Percentiles rank a stretch among this genome's conserved stretches.
Evolutionary conservation across 306 rosid genomes (phyloP).

Genomic region (Prunus fruticosa): DNA sequence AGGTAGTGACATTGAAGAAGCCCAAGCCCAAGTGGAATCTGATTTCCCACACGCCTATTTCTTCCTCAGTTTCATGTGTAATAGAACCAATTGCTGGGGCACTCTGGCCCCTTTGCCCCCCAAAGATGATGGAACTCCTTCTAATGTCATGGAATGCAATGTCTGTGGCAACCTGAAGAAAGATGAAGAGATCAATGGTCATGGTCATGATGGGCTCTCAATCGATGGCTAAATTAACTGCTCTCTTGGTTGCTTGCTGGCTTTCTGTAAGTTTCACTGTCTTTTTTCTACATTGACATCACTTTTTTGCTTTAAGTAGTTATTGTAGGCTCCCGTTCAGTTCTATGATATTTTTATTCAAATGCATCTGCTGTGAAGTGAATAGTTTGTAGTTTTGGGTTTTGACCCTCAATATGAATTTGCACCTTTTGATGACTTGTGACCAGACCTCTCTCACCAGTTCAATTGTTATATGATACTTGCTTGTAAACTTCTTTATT

Average conservation of each 20-base stretch:
- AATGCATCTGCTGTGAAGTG: too few relatives aligned
- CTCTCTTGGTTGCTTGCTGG: conserved; percentile 3
- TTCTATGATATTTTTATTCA: too few relatives aligned
- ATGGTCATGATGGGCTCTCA: conserved; percentile 33
- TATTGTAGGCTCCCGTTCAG: too few relatives aligned
- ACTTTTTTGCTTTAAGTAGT: neutral
- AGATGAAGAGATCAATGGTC: conserved; percentile 27
- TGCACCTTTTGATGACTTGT: neutral
- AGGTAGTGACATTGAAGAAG: conserved; percentile 6
- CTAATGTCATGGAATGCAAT: conserved; percentile 66
- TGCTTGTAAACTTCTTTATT: neutral
- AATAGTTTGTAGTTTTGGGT: neutral
- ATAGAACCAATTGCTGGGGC: conserved; percentile 61
- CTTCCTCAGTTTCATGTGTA: conserved; percentile 69
- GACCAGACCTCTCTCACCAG: neutral
- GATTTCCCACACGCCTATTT: conserved; percentile 85
- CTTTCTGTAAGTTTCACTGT: conserved; percentile 24
- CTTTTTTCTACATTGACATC: neutral
- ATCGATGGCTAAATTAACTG: conserved; percentile 40
- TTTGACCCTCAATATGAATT: neutral
- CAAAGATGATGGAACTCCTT: conserved; percentile 28
- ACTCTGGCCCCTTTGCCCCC: conserved; percentile 76
- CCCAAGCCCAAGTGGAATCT: conserved; percentile 27
- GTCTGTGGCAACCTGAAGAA: conserved; percentile 58
- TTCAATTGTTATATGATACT: neutral